Base-by-base conservation (phyloP, 139 green algal genomes). In the Coelastrella sp. region DNA sequence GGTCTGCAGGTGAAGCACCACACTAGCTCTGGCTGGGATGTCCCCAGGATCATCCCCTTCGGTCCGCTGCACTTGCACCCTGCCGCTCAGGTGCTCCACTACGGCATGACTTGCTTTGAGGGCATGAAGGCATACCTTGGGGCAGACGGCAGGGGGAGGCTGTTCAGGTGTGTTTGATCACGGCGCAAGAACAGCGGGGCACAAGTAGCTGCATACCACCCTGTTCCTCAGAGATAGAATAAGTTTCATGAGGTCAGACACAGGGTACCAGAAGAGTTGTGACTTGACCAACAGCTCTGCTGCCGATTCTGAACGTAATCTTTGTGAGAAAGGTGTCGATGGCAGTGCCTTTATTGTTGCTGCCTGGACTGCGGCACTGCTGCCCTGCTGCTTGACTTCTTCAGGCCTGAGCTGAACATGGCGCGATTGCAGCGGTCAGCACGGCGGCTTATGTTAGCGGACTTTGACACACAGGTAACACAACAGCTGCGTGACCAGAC, bases 391-490 rank as follows among this genome's bases (percentile, higher is more conserved):
- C n/a, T 76, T 8, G 7, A 27, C 27, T 27, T 11, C 49, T 78
- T 73, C 92, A 93, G 95, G 49, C 96, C 96, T 0, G 94, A 97
- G 4, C 92, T 92, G 59, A 98, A 98, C 92, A 97, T 98, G 94
- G 83, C 89, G 76, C 93, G 96, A 10, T 85, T 98, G n/a, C 59
- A n/a, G 22, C 63, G 89, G 17, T 98, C 96, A 35, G 87, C 86
- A 4, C 25, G 61, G 25, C 93, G 96, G 35, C 90, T 98, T 22
- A 78, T 90, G 22, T 91, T 98, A 60, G 93, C 95, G 65, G 78
- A 79, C 4, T 96, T 96, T 87, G 84, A 93, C 82, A 73, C 91
- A 63, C 14, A 92, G 78, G 93, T 90, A 76, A n/a, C n/a, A 85
- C 7, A 15, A 14, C 0, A 57, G 49, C 0, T 20, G 4, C 17